Evolutionary conservation across 2,329 filamentous ascomycete genomes (phyloP).

Genomic region (Trichoderma sp.): DNA sequence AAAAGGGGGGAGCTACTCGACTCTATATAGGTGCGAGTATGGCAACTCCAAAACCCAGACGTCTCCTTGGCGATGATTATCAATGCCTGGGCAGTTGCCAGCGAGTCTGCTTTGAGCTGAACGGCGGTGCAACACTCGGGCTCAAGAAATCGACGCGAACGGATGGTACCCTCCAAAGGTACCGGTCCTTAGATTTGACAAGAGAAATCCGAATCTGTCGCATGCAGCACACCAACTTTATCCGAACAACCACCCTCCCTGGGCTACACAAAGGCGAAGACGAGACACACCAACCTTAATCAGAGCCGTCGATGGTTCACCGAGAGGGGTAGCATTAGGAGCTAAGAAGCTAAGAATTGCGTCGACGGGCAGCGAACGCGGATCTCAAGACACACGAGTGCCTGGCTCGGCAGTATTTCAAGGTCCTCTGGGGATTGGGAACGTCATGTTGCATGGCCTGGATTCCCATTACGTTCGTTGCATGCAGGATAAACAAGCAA

Average conservation of each 20-base stretch:
- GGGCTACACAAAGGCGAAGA: background rate
- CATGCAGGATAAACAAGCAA: constrained; percentile 7
- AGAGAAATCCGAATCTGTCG: background rate
- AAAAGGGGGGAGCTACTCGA: background rate
- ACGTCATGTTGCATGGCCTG: constrained; percentile 2
- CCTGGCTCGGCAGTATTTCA: constrained; percentile 10
- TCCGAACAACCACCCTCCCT: constrained; percentile 6
- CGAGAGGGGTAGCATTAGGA: constrained; percentile 12
- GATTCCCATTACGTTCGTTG: background rate
- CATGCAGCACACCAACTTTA: constrained; percentile 18
- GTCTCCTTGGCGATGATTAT: constrained; percentile 3
- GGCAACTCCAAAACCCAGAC: background rate
- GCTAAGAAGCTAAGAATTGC: constrained; percentile 12
- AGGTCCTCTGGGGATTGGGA: background rate
- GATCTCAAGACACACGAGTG: constrained; percentile 1
- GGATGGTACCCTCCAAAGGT: constrained; percentile 7
- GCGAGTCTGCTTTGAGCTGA: background rate
- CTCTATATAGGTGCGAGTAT: constrained; percentile 15
- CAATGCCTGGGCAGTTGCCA: background rate
- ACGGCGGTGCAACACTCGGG: constrained; percentile 5
- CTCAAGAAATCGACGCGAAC: constrained; percentile 13
- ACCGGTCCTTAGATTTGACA: constrained; percentile 3
- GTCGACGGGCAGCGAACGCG: constrained; percentile 3
- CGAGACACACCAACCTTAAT: constrained; percentile 14
- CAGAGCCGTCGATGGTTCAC: background rate